Evolutionary conservation across 2,329 filamentous ascomycete genomes (phyloP), one percentile per base, ranked within the genome.

Genomic region (Fusarium sp.): DNA sequence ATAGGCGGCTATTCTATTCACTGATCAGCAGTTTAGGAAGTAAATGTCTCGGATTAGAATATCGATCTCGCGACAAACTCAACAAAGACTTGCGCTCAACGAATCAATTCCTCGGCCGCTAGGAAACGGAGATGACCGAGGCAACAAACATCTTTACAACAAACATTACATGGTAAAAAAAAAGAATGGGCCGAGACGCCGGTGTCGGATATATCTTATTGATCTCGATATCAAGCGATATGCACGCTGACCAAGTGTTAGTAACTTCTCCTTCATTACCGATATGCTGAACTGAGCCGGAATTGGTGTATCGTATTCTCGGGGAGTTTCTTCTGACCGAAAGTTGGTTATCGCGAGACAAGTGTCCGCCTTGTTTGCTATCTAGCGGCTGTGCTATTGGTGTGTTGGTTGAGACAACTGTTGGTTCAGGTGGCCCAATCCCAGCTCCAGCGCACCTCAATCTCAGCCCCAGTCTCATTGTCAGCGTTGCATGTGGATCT

Each of bases 211-310:
- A 54, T 21, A 35, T 46, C 41, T 45, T 35, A 15, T 33, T 43
- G 47, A 58, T 59, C 41, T 21, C 37, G 56, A 58, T 67, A 57
- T 37, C 23, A 51, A 62, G 51, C 43, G 40, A 36, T 58, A 27
- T 39, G 7, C 25, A 43, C 15, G 23, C 45, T 15, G 21, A n/a
- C n/a, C n/a, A n/a, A 43, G 23, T 29, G 40, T 23, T 67, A 39
- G 31, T 37, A 40, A 49, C 46, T 51, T 70, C 47, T 61, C 42
- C 42, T 64, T 67, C 40, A 52, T 50, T 65, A 49, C 55, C 62
- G 20, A 36, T 31, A 36, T 31, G 13, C 39, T 55, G 58, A 47
- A 59, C 47, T 31, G 31, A 23, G n/a, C 31, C 29, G 8, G 36
- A 9, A 69, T 66, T 58, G 52, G 39, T n/a, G 20, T 47, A 35